Percentiles rank a stretch among this genome's conserved stretches.
Evolutionary conservation across 305 asterid genomes (phyloP).

Genomic region (Nicotiana rustica): DNA sequence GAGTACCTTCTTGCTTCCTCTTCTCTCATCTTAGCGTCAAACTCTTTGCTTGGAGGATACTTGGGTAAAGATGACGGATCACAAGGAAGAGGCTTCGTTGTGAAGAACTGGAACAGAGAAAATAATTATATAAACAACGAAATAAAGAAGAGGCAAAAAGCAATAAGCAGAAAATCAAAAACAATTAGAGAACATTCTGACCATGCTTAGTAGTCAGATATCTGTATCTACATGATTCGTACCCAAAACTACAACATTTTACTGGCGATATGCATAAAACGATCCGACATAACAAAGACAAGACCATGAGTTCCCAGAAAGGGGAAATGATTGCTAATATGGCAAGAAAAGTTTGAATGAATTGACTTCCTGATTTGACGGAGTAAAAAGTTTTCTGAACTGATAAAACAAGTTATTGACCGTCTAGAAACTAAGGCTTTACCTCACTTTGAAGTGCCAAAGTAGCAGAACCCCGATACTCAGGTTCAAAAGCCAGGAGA

Average conservation of each 20-base stretch:
- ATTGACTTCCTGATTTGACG: slow-evolving; percentile 28
- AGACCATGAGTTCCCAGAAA: slow-evolving; percentile 18
- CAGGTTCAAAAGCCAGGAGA: slow-evolving; percentile 84
- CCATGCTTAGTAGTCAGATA: slow-evolving; percentile 18
- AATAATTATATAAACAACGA: slow-evolving; percentile 11
- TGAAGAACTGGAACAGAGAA: slow-evolving; percentile 65
- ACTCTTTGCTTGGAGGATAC: slow-evolving; percentile 85
- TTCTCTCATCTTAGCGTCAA: slow-evolving; percentile 72
- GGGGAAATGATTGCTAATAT: neutral
- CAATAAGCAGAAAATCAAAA: slow-evolving; percentile 17
- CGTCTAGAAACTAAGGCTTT: slow-evolving; percentile 30
- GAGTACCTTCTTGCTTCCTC: slow-evolving; percentile 77
- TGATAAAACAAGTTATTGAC: slow-evolving; percentile 34
- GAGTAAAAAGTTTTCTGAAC: slow-evolving; percentile 21
- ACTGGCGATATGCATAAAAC: slow-evolving; percentile 7
- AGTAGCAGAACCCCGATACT: slow-evolving; percentile 68
- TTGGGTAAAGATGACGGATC: slow-evolving; percentile 79
- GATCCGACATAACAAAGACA: neutral
- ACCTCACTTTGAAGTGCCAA: slow-evolving; percentile 83
- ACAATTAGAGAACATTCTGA: slow-evolving; percentile 20
- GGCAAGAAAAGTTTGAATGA: slow-evolving; percentile 15
- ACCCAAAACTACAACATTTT: slow-evolving; percentile 17
- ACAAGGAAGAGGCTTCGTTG: slow-evolving; percentile 75
- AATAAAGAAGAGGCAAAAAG: slow-evolving; percentile 8
- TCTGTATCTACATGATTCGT: slow-evolving; percentile 14